These are phyloP conservation scores for Fraxinus cuspidata DNA, from an alignment of 257 asterid species.

Conservation along the genomic window DNA sequence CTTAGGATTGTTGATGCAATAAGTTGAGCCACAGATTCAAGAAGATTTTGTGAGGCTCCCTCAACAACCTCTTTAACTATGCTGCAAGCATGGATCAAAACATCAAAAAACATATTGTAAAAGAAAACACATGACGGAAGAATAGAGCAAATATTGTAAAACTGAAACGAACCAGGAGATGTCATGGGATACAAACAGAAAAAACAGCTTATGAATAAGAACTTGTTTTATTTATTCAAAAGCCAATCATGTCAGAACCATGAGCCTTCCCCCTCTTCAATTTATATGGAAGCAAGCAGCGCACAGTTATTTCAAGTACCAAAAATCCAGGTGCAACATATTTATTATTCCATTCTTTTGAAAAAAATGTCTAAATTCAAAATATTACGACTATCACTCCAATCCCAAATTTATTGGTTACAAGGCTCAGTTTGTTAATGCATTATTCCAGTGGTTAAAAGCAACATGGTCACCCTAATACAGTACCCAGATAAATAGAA, in stretches of 20 bases:
- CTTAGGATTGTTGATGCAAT: slow-evolving; percentile 60
- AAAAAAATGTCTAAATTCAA: not conserved
- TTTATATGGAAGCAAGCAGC: not conserved
- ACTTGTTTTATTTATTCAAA: not conserved
- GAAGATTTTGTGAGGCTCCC: slow-evolving; percentile 71
- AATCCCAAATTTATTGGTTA: not conserved
- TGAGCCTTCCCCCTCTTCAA: not conserved
- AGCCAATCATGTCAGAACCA: not conserved
- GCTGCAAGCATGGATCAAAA: slow-evolving; percentile 39
- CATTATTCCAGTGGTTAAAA: not conserved
- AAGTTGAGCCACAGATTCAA: slow-evolving; percentile 74
- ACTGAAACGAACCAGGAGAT: not conserved
- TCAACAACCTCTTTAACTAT: slow-evolving; percentile 71
- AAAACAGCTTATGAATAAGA: not conserved
- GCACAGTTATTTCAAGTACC: not conserved
- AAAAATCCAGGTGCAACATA: not conserved
- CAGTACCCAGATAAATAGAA: not conserved
- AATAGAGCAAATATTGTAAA: not conserved
- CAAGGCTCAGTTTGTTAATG: not conserved
- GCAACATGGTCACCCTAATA: not conserved
- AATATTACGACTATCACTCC: not conserved
- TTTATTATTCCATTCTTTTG: not conserved
- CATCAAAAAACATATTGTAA: not conserved
- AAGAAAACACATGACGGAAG: not conserved
- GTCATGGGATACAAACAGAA: no score